Base-by-base conservation (phyloP, 2,329 filamentous ascomycete genomes). In the Drechslerella coelobrocha region DNA sequence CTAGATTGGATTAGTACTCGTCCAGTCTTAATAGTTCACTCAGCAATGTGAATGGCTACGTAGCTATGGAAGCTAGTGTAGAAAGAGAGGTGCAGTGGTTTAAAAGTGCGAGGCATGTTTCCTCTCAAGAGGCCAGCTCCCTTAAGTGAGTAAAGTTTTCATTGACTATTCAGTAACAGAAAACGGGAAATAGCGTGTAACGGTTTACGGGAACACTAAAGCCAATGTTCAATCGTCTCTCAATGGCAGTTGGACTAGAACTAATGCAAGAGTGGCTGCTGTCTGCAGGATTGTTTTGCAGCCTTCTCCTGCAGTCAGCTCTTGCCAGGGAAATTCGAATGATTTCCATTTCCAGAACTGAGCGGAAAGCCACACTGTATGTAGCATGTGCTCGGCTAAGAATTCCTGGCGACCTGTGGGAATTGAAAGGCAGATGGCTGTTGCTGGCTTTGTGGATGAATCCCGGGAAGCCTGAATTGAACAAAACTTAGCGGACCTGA, bases 381-480 rank as follows among this genome's bases (percentile, higher is more conserved):
- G 61, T 48, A 48, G 50, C 59, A 60, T 54, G 53, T 55, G 52
- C 59, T 71, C 66, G 66, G 66, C 66, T 71, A 71, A 61, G 59
- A 71, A 71, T 48, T 71, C 65, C 65, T 71, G 39, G 45, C 47
- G 59, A 37, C 17, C 29, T 63, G 39, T 24, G 53, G 60, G 27
- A 63, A 55, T n/a, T n/a, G 21, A 45, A 51, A 17, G 23, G 27
- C 61, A 57, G 51, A 71, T 39, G 50, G 53, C 47, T 43, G 43
- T 59, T 19, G 48, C 51, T 29, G 34, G 37, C 50, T 45, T 54
- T 54, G 19, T 31, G 53, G 53, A 53, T 59, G 66, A 45, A 47
- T 26, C 57, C 53, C 59, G 51, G 59, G 59, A 56, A 62, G 50
- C 10, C 9, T 14, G 41, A 45, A 51, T n/a, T 50, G 47, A 54